Evolutionary conservation across 768 basidiomycete genomes (phyloP).

Genomic region (Suillus subaureus): DNA sequence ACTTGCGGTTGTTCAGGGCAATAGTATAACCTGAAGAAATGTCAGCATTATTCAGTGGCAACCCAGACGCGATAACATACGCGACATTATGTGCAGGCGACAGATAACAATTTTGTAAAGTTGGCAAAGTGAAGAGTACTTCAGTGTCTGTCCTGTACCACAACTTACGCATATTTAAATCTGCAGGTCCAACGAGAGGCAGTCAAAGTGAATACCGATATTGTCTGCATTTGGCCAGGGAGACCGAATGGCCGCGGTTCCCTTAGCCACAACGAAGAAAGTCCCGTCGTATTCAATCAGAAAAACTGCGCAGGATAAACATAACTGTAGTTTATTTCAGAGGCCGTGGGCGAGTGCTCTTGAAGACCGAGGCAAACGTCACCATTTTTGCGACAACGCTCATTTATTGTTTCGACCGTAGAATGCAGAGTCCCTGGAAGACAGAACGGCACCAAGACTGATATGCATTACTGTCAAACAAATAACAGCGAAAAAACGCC

Average conservation of each 20-base stretch:
- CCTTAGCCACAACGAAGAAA: neutral
- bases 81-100: conserved; percentile 15
- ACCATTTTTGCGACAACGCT: neutral
- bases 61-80: neutral
- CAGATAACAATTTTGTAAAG: neutral
- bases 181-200: conserved; percentile 7
- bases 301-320: conserved; percentile 4
- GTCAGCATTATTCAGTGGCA: conserved; percentile 14
- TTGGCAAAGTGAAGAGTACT: neutral
- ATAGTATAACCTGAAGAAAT: conserved; percentile 32
- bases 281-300: conserved; percentile 7
- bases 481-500: neutral
- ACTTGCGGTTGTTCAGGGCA: conserved; percentile 50
- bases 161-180: conserved; percentile 20
- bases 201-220: conserved; percentile 7
- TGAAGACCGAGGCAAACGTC: conserved; percentile 3
- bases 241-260: neutral
- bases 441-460: neutral
- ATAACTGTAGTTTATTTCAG: neutral
- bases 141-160: neutral
- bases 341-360: neutral
- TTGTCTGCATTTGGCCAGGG: neutral
- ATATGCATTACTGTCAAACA: neutral
- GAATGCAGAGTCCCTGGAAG: neutral
- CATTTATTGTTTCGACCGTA: neutral